Conservation (phyloP, 2,329 filamentous ascomycete species). For the Xylariomycetidae sp. region DNA sequence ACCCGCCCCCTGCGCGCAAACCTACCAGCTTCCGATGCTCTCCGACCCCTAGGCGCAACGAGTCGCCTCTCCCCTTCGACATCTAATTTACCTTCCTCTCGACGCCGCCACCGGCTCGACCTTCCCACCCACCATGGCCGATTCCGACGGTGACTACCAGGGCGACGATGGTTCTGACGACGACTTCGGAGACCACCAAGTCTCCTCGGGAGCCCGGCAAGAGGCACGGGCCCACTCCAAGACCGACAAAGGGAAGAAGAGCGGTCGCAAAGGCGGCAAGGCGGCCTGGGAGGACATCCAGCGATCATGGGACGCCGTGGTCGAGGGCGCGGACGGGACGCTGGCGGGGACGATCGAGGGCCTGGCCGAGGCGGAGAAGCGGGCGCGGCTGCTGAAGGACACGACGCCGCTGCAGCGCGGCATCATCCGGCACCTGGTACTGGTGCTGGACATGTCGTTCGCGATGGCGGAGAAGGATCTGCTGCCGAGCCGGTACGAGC, state of each 20-base stretch:
- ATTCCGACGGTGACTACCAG: conserved; percentile 67
- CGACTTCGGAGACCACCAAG: conserved; percentile 48
- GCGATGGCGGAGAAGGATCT: conserved; percentile 96
- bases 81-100: too few species aligned
- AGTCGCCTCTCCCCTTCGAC: too few species aligned
- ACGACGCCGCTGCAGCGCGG: conserved; percentile 93
- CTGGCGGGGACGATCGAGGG: conserved; percentile 67
- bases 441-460: conserved; percentile 86
- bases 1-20: too few species aligned
- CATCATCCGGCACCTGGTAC: conserved; percentile 92
- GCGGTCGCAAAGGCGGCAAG: conserved; percentile 30
- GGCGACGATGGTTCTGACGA: conserved; percentile 59
- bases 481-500: conserved; percentile 76
- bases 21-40: too few species aligned
- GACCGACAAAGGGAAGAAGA: conserved; percentile 25
- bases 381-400: conserved; percentile 75
- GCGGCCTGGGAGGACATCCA: conserved; percentile 63
- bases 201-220: conserved; percentile 30
- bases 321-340: conserved; percentile 73
- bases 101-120: too few species aligned
- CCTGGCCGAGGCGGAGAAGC: conserved; percentile 74
- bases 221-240: conserved; percentile 17
- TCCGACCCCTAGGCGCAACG: too few species aligned
- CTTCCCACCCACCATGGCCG: conserved; percentile 54
- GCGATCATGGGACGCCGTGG: conserved; percentile 65